phyloP scores from a whole-genome alignment of 2,329 filamentous ascomycete species.

The Plectosphaerella sp. region DNA sequence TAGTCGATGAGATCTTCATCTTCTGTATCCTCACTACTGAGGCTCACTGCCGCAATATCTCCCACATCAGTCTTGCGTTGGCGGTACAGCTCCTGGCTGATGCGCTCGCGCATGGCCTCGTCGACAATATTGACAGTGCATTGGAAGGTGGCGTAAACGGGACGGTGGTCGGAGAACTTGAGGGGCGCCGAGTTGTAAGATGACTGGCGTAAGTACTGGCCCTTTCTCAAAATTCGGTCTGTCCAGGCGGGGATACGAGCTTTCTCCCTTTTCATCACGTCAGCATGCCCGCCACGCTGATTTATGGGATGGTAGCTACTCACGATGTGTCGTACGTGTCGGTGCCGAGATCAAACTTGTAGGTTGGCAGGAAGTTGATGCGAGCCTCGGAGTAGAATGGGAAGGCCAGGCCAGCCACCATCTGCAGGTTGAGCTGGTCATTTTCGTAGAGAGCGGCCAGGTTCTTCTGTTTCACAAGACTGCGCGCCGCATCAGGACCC shows the following conservation, averaged over 20 bases:
- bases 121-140: slow-evolving; percentile 79
- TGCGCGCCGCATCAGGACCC: slow-evolving; percentile 69
- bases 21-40: slow-evolving; percentile 54
- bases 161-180: slow-evolving; percentile 91
- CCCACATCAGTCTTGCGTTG: slow-evolving; percentile 64
- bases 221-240: slow-evolving; percentile 86
- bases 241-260: slow-evolving; percentile 95
- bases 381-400: slow-evolving; percentile 86
- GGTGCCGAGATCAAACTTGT: slow-evolving; percentile 88
- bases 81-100: slow-evolving; percentile 72
- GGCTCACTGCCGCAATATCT: slow-evolving; percentile 43
- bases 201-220: slow-evolving; percentile 74
- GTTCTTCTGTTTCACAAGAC: slow-evolving; percentile 67
- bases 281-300: slow-evolving; percentile 14
- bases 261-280: slow-evolving; percentile 64
- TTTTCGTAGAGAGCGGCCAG: slow-evolving; percentile 82
- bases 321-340: slow-evolving; percentile 90
- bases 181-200: slow-evolving; percentile 80
- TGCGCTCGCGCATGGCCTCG: slow-evolving; percentile 64
- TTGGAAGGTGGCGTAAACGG: slow-evolving; percentile 85
- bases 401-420: slow-evolving; percentile 88
- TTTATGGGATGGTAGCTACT: slow-evolving; percentile 23
- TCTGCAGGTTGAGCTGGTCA: slow-evolving; percentile 94
- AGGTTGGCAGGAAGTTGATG: slow-evolving; percentile 88
- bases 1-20: slow-evolving; percentile 81